Conservation (phyloP, 352 stramenopile genomes). For the Globisporangium paroecandrum region DNA sequence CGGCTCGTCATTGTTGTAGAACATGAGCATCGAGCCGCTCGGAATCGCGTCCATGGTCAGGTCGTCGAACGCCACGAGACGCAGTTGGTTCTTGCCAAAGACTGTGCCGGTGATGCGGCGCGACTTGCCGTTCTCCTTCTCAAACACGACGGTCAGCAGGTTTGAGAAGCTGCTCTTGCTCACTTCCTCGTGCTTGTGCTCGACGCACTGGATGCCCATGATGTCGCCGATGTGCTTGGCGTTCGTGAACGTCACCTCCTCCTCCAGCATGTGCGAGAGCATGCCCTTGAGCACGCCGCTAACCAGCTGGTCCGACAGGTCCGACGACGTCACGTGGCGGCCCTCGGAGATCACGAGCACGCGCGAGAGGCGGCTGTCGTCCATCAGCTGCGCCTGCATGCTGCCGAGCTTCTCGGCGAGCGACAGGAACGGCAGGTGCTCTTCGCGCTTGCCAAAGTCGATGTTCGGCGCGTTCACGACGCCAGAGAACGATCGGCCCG, state of each 20-base stretch:
- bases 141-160: conserved; percentile 89
- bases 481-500: conserved; percentile 90
- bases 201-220: conserved; percentile 87
- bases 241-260: conserved; percentile 90
- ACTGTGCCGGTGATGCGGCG: conserved; percentile 85
- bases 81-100: conserved; percentile 84
- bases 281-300: conserved; percentile 89
- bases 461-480: conserved; percentile 95
- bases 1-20: conserved; percentile 94
- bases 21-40: conserved; percentile 89
- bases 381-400: conserved; percentile 84
- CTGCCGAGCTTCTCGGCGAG: conserved; percentile 90
- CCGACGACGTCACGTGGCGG: conserved; percentile 71
- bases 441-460: conserved; percentile 73
- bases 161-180: conserved; percentile 80
- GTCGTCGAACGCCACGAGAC: conserved; percentile 87
- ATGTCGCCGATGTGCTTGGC: conserved; percentile 81
- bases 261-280: conserved; percentile 87
- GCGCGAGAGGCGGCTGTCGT: conserved; percentile 60
- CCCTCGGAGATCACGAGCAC: conserved; percentile 80
- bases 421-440: conserved; percentile 83
- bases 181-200: conserved; percentile 87
- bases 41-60: conserved; percentile 84
- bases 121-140: conserved; percentile 76
- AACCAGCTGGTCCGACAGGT: conserved; percentile 82